Evolutionary conservation across 169 alveolate genomes (phyloP), one percentile per base, ranked within the genome.

Genomic region (Neospora caninum): DNA sequence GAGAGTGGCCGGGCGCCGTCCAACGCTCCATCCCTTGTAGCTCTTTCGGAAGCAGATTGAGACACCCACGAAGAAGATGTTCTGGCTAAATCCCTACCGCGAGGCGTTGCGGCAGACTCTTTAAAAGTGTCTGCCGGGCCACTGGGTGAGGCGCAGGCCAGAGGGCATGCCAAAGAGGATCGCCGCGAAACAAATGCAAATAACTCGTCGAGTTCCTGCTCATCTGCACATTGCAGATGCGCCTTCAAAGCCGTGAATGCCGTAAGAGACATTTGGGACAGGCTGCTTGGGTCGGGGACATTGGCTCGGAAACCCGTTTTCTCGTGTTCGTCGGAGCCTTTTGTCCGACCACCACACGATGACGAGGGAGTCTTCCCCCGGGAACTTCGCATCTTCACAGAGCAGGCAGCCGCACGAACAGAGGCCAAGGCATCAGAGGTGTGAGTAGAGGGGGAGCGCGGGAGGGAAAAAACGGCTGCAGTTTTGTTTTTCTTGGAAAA

Each of bases 211-310:
- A 78, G 86, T 78, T 78, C 45, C 45, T 78, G 86, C 27, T 78
- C 86, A 20, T n/a, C 86, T 20, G 42, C 86, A 36, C 39, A n/a
- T n/a, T 78, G 86, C 39, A 78, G 27, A n/a, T 78, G 86, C 22
- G 39, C 86, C 22, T n/a, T 78, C 49, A 78, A n/a, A 38, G 86
- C 86, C 39, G 49, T 29, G 86, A 78, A 78, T 10, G 86, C 86
- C n/a, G 86, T 38, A 18, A 78, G 20, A 9, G 39, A 78, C 39
- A 78, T 38, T n/a, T 38, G 43, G 22, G 43, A 78, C 43, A 78
- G 29, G 86, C 86, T 78, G 73, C 73, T 64, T 64, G 73, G 73
- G 7, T 64, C 73, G 16, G n/a, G 20, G 73, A 22, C 73, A 10
- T 27, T 22, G 73, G 25, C 73, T 1, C 7, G 16, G 73, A 27